Evolutionary conservation across 352 stramenopile species (phyloP), one percentile per base, ranked within the genome.

Genomic region (Phytopythium boreale): DNA sequence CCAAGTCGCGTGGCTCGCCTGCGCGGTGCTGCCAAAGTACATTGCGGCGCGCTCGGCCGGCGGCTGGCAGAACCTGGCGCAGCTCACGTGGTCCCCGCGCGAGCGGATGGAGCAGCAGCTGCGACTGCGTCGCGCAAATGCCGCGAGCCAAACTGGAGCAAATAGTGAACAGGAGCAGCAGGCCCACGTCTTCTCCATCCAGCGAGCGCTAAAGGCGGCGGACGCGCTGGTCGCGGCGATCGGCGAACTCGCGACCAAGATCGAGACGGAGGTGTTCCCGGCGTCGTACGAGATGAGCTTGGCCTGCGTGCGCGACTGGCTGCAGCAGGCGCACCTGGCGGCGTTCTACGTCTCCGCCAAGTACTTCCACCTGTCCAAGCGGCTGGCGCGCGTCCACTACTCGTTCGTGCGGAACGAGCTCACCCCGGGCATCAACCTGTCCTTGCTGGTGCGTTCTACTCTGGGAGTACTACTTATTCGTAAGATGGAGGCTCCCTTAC

Each of bases 21-120:
- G 82, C 19, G 60, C 75, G 17, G 71, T 93, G 26, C 43, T 93
- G 36, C 81, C 82, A 3, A 56, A 51, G 49, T 96, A 96, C 46
- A n/a, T 94, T 8, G 55, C 67, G 10, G 64, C 77, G 47, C 77
- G 88, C 15, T 95, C 86, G 29, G 69, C 87, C 39, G 80, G 68
- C 22, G 86, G 88, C 17, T 96, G 88, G 88, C 68, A 81, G 44
- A 87, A 84, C 47, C 71, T 96, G 19, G 70, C 53, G 22, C 84
- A 90, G 43, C 69, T 91, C 26, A 87, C 80, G 47, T 73, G 63
- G 39, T 88, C 86, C 2, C 82, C 81, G 15, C 84, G 82, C 14
- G 82, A 94, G 58, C 82, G 84, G 44, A 92, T 95, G 82, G 82
- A 90, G 50, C 85, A 90, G 63, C 86, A 93, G 50, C 63, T 91